Percentiles rank a stretch among this genome's conserved stretches.
Evolutionary conservation across 2,329 filamentous ascomycete species (phyloP).

Genomic region (Talaromyces islandicus): DNA sequence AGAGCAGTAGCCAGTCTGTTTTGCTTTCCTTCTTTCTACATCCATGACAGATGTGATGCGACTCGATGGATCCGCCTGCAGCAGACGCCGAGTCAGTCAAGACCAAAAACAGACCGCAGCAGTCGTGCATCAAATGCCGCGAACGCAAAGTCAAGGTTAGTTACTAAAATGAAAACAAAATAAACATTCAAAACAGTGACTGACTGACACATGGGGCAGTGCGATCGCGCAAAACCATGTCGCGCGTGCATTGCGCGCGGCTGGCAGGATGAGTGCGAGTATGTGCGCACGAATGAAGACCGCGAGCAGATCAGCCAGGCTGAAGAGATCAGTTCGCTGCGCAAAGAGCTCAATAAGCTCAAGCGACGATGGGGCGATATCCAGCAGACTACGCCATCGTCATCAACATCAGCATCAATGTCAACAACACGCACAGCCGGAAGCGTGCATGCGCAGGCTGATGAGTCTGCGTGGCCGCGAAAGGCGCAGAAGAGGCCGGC

Average conservation of each 20-base stretch:
- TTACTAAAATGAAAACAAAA: too few relatives aligned
- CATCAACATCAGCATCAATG: not conserved
- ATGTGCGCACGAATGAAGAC: constrained; percentile 42
- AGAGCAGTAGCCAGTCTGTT: not conserved
- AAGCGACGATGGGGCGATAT: constrained; percentile 4
- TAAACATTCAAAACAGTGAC: not conserved
- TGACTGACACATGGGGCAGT: constrained; percentile 16
- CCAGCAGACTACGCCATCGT: not conserved
- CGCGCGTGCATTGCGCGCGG: constrained; percentile 21
- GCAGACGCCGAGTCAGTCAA: constrained; percentile 6
- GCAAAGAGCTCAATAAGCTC: constrained; percentile 18
- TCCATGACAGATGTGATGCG: not conserved
- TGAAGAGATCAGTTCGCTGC: constrained; percentile 24
- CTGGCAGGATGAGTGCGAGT: constrained; percentile 22
- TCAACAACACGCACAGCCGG: not conserved
- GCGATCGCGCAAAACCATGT: constrained; percentile 24
- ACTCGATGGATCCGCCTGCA: not conserved
- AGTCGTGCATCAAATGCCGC: constrained; percentile 23
- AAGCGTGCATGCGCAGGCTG: not conserved
- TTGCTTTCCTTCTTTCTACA: not conserved
- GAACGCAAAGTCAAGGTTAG: constrained; percentile 25
- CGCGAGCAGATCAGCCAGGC: constrained; percentile 60
- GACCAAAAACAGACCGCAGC: constrained; percentile 21
- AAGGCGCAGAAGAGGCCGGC: not conserved
- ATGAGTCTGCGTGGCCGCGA: not conserved